Evolutionary conservation across 1,284 basidiomycete genomes (phyloP), one percentile per base, ranked within the genome.

Genomic region (Pisolithus thermaeus): DNA sequence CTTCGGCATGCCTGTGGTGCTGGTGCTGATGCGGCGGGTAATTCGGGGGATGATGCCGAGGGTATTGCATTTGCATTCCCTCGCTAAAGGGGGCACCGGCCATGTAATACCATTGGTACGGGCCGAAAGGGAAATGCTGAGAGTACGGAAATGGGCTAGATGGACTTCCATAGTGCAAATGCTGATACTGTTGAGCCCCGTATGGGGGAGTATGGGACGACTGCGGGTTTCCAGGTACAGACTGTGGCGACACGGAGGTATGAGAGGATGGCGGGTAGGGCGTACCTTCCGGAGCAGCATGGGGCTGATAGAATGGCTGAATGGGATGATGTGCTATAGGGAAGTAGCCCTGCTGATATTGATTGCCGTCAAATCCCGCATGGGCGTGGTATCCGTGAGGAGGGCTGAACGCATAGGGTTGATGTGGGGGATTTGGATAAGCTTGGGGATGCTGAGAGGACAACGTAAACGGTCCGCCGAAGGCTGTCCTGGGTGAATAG

Each of bases 71-170:
- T 7, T 54, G 61, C 12, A 57, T 50, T 1, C 53, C 53, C 12
- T 75, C 74, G 46, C 70, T 73, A 47, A 71, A 70, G 9, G 62
- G 66, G 27, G 58, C 46, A 38, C 59, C 56, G 30, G 66, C 71
- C 16, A 74, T 71, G 25, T 79, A 59, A 56, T 80, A 83, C 73
- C 76, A 84, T 32, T 66, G 71, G 58, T 73, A 77, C 28, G 71
- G 59, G 1, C 67, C 65, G n/a, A 67, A 65, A 1, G 71, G 64
- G 54, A 71, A 78, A 1, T 75, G 66, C 30, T 74, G 73, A 3
- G 72, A 61, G 56, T 76, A 77, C 40, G 70, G 70, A 47, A 73
- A 73, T 2, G 74, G 65, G 28, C 67, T 59, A 0, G 68, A 65
- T 54, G 47, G 62, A 59, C 65, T 58, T 35, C 68, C 59, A 56